Percentiles rank a stretch among this genome's conserved stretches.
phyloP scores from a whole-genome alignment of 176 grass and related monocot genomes.

The Musa schizocarpa region DNA sequence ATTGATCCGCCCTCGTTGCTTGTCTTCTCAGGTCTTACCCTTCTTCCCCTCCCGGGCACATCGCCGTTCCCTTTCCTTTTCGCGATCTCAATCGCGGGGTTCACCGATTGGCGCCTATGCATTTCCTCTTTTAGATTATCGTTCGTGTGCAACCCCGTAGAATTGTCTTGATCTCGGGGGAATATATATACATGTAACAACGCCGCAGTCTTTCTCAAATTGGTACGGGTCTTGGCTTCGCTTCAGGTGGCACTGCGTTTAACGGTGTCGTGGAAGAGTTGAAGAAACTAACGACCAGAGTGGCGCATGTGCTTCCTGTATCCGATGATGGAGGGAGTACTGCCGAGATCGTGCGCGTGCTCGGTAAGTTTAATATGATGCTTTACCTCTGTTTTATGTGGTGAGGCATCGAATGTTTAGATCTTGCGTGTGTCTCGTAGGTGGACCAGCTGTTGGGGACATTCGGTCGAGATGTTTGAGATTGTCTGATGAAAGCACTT shows the following conservation, averaged over 20 bases:
- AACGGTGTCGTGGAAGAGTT: constrained; percentile 90
- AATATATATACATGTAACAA: too few species aligned
- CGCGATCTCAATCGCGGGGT: neutral
- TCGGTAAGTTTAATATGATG: constrained; percentile 35
- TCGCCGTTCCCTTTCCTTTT: too few species aligned
- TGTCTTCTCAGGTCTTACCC: constrained; percentile 62
- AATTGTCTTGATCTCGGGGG: too few species aligned
- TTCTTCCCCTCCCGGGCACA: neutral
- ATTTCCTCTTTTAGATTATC: too few species aligned
- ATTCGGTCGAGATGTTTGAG: constrained; percentile 98
- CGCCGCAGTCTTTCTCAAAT: neutral
- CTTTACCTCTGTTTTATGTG: neutral
- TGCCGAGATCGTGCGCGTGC: constrained; percentile 91
- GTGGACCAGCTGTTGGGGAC: constrained; percentile 90
- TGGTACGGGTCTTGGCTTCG: constrained; percentile 1
- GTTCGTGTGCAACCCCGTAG: too few species aligned
- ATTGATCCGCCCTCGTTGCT: constrained; percentile 40
- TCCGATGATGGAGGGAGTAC: constrained; percentile 98
- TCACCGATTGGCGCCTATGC: neutral
- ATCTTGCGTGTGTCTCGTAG: constrained; percentile 28
- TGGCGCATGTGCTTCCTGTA: constrained; percentile 79
- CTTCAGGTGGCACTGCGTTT: constrained; percentile 78
- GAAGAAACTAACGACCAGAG: constrained; percentile 75
- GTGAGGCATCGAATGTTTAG: neutral
- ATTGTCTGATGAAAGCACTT: constrained; percentile 90